phyloP scores from a whole-genome alignment of 108 stramenopile species.

The Skeletonema tropicum region DNA sequence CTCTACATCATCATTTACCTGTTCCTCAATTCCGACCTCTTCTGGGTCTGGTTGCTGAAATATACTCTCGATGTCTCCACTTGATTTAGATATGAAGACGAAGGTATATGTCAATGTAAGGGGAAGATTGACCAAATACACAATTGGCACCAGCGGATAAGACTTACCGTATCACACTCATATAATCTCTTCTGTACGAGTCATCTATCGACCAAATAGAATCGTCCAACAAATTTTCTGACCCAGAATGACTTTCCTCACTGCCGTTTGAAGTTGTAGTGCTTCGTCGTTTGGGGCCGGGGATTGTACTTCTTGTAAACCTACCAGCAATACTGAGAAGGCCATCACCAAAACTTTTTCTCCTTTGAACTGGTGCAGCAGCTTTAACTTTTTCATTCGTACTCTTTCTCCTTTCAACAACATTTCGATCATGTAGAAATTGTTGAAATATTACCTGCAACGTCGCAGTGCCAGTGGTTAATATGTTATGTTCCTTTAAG shows the following conservation, averaged over 20 bases:
- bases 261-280: not conserved
- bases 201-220: not conserved
- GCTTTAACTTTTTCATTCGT: not conserved
- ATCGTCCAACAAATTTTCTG: not conserved
- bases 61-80: not conserved
- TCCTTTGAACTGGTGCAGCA: not conserved
- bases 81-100: not conserved
- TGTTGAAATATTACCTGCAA: not conserved
- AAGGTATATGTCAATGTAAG: not conserved
- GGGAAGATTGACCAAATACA: not conserved
- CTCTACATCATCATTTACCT: not conserved
- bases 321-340: not conserved
- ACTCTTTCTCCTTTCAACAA: not conserved
- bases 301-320: not conserved
- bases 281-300: not conserved
- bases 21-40: not conserved
- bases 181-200: not conserved
- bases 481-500: not conserved
- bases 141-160: too few relatives aligned
- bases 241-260: not conserved
- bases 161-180: not conserved
- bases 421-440: not conserved
- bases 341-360: not conserved
- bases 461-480: not conserved
- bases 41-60: not conserved